These are phyloP conservation scores for Lasiosphaeris hirsuta DNA, from an alignment of 495 filamentous ascomycete species.

Conservation along the genomic window DNA sequence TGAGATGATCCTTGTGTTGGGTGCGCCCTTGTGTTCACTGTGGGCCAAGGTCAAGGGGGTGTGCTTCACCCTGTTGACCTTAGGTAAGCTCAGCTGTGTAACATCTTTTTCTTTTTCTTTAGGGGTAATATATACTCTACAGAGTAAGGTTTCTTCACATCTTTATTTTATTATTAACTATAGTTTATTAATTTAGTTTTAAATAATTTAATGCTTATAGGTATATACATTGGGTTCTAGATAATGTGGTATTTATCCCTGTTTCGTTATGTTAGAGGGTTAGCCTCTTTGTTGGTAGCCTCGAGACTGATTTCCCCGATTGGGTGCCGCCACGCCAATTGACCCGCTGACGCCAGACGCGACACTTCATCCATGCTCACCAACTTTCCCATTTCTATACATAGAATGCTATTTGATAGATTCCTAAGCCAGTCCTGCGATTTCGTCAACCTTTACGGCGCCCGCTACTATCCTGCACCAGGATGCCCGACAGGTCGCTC, in stretches of 20 bases:
- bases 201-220: not conserved
- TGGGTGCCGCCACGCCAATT: too few species aligned
- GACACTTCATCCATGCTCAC: too few species aligned
- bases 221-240: not conserved
- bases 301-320: not conserved
- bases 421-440: not conserved
- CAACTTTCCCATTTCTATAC: not conserved
- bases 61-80: too few species aligned
- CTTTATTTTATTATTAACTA: not conserved
- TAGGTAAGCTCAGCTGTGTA: too few species aligned
- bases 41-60: too few species aligned
- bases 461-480: slow-evolving; percentile 1
- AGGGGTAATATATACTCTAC: too few species aligned
- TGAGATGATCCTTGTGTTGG: too few species aligned
- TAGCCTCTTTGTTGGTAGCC: not conserved
- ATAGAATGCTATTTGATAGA: not conserved
- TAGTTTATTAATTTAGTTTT: not conserved
- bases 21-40: too few species aligned
- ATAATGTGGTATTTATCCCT: not conserved
- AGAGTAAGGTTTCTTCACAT: too few species aligned
- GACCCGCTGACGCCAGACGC: too few species aligned
- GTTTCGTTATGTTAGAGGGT: slow-evolving; percentile 6
- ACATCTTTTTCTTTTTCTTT: too few species aligned
- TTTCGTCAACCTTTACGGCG: not conserved
- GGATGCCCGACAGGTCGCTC: slow-evolving; percentile 82